phyloP scores from a whole-genome alignment of 2,329 filamentous ascomycete genomes.

The Trichophyton rubrum region DNA sequence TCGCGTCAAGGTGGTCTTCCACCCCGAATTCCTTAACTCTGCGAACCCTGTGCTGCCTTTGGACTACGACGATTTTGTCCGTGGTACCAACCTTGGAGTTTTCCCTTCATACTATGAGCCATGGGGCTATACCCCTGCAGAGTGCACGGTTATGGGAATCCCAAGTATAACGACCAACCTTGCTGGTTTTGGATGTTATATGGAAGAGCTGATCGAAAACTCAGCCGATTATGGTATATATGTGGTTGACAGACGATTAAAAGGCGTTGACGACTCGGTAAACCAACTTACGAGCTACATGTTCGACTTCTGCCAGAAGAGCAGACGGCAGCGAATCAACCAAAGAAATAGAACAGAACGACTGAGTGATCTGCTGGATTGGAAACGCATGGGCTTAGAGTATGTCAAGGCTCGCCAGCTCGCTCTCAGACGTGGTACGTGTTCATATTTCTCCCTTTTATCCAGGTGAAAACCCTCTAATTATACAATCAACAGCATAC shows the following conservation, averaged over 20 bases:
- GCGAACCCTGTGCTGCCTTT: conserved; percentile 88
- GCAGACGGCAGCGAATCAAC: conserved; percentile 92
- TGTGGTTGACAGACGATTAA: conserved; percentile 89
- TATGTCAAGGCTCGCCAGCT: conserved; percentile 96
- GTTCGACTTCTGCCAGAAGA: conserved; percentile 90
- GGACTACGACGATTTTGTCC: conserved; percentile 97
- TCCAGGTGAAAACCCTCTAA: not conserved
- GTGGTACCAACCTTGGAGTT: conserved; percentile 87
- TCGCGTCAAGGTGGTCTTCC: conserved; percentile 95
- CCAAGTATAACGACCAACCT: conserved; percentile 97
- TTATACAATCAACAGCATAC: conserved; percentile 49
- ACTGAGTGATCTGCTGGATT: conserved; percentile 86
- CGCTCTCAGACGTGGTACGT: conserved; percentile 58
- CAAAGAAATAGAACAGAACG: conserved; percentile 94
- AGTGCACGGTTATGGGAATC: conserved; percentile 98
- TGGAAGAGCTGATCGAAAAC: conserved; percentile 98
- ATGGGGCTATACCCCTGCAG: conserved; percentile 96
- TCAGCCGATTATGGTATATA: conserved; percentile 97
- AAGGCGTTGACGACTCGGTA: conserved; percentile 93
- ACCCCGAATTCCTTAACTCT: conserved; percentile 93
- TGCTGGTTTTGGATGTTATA: conserved; percentile 96
- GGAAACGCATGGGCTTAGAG: conserved; percentile 99
- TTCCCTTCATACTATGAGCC: conserved; percentile 98
- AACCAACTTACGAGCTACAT: conserved; percentile 88
- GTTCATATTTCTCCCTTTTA: not conserved